Conservation (phyloP, 2,329 filamentous ascomycete species). For the Aphanoascus verrucosus region DNA sequence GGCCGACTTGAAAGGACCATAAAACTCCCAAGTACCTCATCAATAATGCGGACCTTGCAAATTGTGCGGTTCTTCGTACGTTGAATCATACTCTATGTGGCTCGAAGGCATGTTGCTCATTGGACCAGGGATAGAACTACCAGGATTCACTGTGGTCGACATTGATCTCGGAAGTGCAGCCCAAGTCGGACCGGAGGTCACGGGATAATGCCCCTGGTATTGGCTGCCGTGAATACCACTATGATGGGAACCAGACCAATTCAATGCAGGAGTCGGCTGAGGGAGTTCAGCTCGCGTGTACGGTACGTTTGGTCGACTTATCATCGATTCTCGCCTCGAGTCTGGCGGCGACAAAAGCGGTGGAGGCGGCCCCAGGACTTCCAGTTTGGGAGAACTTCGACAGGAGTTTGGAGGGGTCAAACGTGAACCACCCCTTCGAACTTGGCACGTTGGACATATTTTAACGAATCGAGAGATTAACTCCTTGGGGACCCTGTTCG, state of each 20-base stretch:
- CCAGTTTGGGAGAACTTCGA: conserved; percentile 30
- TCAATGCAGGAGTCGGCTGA: conserved; percentile 9
- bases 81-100: conserved; percentile 24
- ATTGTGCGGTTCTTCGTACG: conserved; percentile 15
- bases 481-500: conserved; percentile 41
- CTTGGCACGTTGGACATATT: conserved; percentile 41
- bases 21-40: background rate
- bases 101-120: conserved; percentile 14
- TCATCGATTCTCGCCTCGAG: conserved; percentile 28
- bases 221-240: conserved; percentile 14
- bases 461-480: conserved; percentile 44
- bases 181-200: conserved; percentile 16
- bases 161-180: conserved; percentile 13
- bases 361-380: conserved; percentile 24
- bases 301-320: conserved; percentile 20
- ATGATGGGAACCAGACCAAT: conserved; percentile 16
- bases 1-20: too few species aligned
- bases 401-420: conserved; percentile 34
- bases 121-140: conserved; percentile 1
- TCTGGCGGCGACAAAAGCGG: conserved; percentile 30
- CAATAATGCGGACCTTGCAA: conserved; percentile 15
- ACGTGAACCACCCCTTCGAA: conserved; percentile 35
- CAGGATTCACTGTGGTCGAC: conserved; percentile 1
- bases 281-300: conserved; percentile 13
- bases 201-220: conserved; percentile 23